A percentile compares a stretch with the other conserved stretches of the same genome.
Evolutionary conservation across 306 rosid species (phyloP).

Genomic region (Corylus heterophylla): DNA sequence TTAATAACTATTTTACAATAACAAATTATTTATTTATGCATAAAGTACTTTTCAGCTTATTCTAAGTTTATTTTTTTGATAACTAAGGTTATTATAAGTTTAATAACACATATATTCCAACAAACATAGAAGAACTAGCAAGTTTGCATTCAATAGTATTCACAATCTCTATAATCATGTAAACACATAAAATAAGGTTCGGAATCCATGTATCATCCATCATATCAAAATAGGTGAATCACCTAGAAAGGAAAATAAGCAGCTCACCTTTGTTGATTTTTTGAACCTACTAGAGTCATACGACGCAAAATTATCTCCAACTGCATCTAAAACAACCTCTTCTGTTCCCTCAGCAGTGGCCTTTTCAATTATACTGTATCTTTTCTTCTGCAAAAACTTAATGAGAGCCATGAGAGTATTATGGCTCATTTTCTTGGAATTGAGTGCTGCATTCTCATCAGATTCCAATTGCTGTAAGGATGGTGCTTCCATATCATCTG

Average conservation of each 20-base stretch:
- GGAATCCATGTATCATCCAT: neutral
- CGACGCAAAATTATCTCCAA: conserved; percentile 66
- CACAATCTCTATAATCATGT: neutral
- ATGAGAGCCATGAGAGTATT: conserved; percentile 97
- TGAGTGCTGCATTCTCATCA: conserved; percentile 67
- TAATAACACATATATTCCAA: neutral
- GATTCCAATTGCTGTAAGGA: conserved; percentile 50
- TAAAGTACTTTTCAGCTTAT: neutral
- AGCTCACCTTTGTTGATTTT: conserved; percentile 77
- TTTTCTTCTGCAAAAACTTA: conserved; percentile 88
- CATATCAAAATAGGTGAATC: conserved; percentile 8
- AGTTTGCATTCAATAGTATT: neutral
- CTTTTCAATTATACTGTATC: conserved; percentile 74
- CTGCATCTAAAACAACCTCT: conserved; percentile 91
- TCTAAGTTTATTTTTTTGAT: neutral
- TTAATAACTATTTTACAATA: neutral
- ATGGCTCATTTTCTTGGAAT: conserved; percentile 87
- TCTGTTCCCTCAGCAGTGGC: conserved; percentile 98
- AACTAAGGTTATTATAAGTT: neutral
- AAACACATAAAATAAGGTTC: conserved; percentile 2
- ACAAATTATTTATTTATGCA: neutral
- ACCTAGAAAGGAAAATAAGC: neutral
- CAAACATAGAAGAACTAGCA: neutral
- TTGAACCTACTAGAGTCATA: conserved; percentile 57
- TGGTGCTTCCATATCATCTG: conserved; percentile 79